These are phyloP conservation scores for Chlorella sorokiniana DNA, from an alignment of 139 green algal genomes.

Conservation along the genomic window DNA sequence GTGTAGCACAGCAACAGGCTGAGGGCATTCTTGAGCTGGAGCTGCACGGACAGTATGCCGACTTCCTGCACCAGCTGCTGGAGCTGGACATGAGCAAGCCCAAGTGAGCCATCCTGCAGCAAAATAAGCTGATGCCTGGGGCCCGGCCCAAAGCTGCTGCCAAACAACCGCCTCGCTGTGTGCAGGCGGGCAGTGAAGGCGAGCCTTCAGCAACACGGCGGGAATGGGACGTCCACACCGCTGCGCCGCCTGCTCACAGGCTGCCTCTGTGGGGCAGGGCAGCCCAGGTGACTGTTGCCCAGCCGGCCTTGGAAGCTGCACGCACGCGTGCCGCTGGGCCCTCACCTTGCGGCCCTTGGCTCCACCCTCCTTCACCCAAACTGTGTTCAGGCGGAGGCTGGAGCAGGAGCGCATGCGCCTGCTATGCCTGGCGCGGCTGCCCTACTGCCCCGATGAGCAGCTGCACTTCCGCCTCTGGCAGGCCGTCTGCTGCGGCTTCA, in stretches of 20 bases:
- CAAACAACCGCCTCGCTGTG: not conserved
- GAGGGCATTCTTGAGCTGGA: no score
- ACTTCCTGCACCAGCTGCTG: not conserved
- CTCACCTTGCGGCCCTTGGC: not conserved
- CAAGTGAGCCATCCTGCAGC: not conserved
- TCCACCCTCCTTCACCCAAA: no score
- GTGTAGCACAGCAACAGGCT: no score
- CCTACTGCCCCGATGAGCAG: slow-evolving; percentile 7
- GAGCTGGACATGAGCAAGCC: not conserved
- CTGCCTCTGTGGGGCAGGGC: not conserved
- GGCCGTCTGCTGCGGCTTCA: slow-evolving; percentile 5
- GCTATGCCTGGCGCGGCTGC: slow-evolving; percentile 15
- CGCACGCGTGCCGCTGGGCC: not conserved
- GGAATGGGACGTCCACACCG: not conserved
- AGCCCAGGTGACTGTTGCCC: no score
- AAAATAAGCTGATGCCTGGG: no score
- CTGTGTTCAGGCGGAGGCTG: not conserved
- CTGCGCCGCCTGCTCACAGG: not conserved
- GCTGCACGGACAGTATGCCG: no score
- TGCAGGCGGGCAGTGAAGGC: not conserved
- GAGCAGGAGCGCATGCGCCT: slow-evolving; percentile 16
- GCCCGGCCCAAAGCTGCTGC: no score
- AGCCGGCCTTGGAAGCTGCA: no score
- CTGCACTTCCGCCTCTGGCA: slow-evolving; percentile 11
- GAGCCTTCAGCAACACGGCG: not conserved